These are phyloP conservation scores for Nicotiana noctiflora DNA, from an alignment of 257 asterid genomes.

Conservation along the genomic window DNA sequence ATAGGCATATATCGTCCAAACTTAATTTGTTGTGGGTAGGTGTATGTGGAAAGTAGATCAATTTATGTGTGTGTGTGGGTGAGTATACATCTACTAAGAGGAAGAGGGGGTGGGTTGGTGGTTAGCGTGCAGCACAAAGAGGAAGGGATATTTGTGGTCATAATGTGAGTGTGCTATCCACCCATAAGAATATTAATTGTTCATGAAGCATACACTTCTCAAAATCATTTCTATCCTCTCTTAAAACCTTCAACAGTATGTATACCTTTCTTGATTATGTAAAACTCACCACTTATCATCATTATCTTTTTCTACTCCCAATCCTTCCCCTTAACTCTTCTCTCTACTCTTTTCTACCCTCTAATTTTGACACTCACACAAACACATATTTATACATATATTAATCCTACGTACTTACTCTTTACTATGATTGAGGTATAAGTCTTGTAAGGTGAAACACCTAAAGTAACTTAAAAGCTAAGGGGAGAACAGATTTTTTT, in stretches of 20 bases:
- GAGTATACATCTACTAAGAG: not conserved
- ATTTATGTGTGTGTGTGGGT: not conserved
- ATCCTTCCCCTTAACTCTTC: constrained; percentile 19
- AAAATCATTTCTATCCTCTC: constrained; percentile 23
- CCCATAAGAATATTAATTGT: constrained; percentile 48
- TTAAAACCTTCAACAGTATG: constrained; percentile 14
- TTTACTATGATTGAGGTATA: constrained; percentile 20
- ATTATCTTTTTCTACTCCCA: constrained; percentile 26
- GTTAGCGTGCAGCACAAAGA: constrained; percentile 68
- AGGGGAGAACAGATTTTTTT: constrained; percentile 25
- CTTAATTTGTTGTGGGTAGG: not conserved
- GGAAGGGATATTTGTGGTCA: constrained; percentile 35
- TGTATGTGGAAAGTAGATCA: not conserved
- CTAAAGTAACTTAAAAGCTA: constrained; percentile 72
- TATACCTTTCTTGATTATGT: constrained; percentile 20
- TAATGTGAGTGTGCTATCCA: constrained; percentile 58
- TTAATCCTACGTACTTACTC: constrained; percentile 6
- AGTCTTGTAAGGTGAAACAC: constrained; percentile 35
- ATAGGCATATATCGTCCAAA: no score
- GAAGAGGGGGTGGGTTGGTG: constrained; percentile 41
- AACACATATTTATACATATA: not conserved
- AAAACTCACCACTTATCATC: constrained; percentile 42
- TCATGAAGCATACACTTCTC: constrained; percentile 43
- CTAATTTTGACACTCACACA: constrained; percentile 3
- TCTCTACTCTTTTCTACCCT: constrained; percentile 4